Evolutionary conservation across 805 yeast species (phyloP).

Genomic region (Cyberlindnera veronae): DNA sequence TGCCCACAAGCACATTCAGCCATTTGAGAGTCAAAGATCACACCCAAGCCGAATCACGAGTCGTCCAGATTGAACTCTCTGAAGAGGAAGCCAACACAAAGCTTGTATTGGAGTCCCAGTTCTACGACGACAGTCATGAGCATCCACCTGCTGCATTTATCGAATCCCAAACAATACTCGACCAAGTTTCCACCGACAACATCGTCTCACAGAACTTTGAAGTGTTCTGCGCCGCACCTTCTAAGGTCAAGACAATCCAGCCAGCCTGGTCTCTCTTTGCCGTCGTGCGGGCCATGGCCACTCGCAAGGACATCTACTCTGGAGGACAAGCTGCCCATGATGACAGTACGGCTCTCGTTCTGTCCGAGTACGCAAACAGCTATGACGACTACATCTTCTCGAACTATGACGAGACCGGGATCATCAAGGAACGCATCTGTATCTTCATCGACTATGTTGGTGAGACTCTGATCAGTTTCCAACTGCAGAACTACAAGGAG

Average conservation of each 20-base stretch:
- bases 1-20: constrained; percentile 6
- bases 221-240: constrained; percentile 19
- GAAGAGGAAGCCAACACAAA: constrained; percentile 11
- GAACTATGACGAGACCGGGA: constrained; percentile 27
- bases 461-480: constrained; percentile 49
- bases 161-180: constrained; percentile 1
- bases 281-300: constrained; percentile 47
- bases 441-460: constrained; percentile 48
- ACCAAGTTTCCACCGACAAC: constrained; percentile 19
- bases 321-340: constrained; percentile 32
- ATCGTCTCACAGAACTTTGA: constrained; percentile 28
- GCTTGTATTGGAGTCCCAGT: constrained; percentile 2
- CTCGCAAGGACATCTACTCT: constrained; percentile 41
- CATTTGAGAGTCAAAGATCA: constrained; percentile 11
- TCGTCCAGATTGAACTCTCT: constrained; percentile 18
- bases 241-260: constrained; percentile 31
- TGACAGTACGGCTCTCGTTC: constrained; percentile 19
- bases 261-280: constrained; percentile 54
- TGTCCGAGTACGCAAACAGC: constrained; percentile 22
- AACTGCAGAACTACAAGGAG: constrained; percentile 41
- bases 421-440: constrained; percentile 28
- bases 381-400: constrained; percentile 30
- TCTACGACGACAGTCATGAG: not conserved
- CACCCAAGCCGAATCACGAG: constrained; percentile 15
- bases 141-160: constrained; percentile 22